phyloP scores from a whole-genome alignment of 2,329 filamentous ascomycete species.

The Cryphonectria japonica region DNA sequence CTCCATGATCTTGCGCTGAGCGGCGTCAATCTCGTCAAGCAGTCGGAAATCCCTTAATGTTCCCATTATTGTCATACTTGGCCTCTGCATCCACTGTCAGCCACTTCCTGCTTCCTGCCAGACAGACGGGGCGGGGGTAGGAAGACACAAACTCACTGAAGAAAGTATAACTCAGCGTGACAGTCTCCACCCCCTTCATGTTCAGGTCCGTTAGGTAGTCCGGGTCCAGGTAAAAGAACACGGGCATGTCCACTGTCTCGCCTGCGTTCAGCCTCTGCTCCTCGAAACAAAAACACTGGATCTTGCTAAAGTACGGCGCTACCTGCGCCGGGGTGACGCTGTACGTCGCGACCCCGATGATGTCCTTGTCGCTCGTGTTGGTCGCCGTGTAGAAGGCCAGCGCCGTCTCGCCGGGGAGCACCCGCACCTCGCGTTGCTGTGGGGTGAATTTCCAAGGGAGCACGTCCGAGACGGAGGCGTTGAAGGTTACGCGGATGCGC shows the following conservation, averaged over 20 bases:
- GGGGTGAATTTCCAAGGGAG: constrained; percentile 97
- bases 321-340: constrained; percentile 95
- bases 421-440: constrained; percentile 94
- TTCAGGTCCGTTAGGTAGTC: constrained; percentile 90
- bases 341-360: constrained; percentile 97
- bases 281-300: constrained; percentile 99
- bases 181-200: constrained; percentile 93
- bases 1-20: neutral
- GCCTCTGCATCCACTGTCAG: constrained; percentile 65
- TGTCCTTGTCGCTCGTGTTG: constrained; percentile 86
- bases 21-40: neutral
- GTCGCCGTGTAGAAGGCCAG: constrained; percentile 97
- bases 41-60: constrained; percentile 52
- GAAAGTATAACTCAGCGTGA: constrained; percentile 96
- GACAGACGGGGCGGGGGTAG: neutral
- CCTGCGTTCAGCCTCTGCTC: constrained; percentile 92
- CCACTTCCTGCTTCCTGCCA: neutral
- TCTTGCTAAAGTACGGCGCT: constrained; percentile 98
- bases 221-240: constrained; percentile 98
- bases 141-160: constrained; percentile 73
- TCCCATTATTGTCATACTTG: constrained; percentile 80
- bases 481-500: constrained; percentile 94
- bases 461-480: constrained; percentile 90
- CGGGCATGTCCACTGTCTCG: constrained; percentile 98
- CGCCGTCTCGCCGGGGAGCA: constrained; percentile 94